Evolutionary conservation across 2,329 filamentous ascomycete genomes (phyloP), one percentile per base, ranked within the genome.

Genomic region (Orbilia oligospora): DNA sequence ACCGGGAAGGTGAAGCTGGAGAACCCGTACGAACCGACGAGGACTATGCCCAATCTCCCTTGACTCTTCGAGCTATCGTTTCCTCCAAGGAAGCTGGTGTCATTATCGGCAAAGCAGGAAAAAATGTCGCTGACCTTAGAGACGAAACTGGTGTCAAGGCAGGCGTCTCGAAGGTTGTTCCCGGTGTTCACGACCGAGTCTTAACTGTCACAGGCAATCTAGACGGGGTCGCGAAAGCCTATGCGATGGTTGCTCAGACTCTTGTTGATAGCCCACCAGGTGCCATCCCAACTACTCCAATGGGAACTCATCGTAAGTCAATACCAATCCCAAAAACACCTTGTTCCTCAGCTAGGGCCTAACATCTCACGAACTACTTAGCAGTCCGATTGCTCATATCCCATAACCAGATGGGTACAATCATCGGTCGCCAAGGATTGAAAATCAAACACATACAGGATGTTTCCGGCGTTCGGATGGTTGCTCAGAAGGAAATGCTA

Each of bases 381-480:
- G 96, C 96, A 79, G 93, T 99, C 85, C 97, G 97, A 84, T 91
- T 99, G 36, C 91, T 99, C 84, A 98, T 99, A 85, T 99, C 96
- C 38, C 95, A 99, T 87, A 98, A 98, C 85, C 96, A 99, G 86
- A 99, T 99, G 96, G 96, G 96, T 80, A 99, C 96, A 83, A 97
- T 99, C 86, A 99, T 99, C 84, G 96, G 96, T 83, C 91, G 94
- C 81, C 93, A 97, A 85, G 96, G 96, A 76, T 88, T 97, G 81
- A 99, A 98, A 88, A 99, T 99, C 88, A 99, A 99, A 89, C 93
- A 97, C 85, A 99, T 99, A 82, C 96, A 99, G 85, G 96, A 99
- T 85, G 91, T 91, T 33, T 98, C 96, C 4, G 94, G 94, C 81
- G 96, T 98, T 76, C 94, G 96, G 84, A 99, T 99, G 96, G 94